phyloP scores from a whole-genome alignment of 306 rosid species.

The Crataegus laevigata region DNA sequence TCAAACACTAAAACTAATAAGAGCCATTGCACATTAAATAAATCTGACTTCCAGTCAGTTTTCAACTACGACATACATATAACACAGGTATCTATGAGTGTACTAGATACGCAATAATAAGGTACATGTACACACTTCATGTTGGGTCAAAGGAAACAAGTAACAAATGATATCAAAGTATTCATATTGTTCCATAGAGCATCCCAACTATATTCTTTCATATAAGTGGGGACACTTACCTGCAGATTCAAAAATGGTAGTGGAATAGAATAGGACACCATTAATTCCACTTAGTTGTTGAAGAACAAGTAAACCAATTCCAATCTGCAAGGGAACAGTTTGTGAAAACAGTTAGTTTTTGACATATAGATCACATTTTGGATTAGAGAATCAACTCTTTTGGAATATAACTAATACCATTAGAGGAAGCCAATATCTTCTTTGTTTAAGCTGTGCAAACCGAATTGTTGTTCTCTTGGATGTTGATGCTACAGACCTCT shows the following conservation, averaged over 20 bases:
- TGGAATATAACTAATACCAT: conserved; percentile 41
- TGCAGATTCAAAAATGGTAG: conserved; percentile 67
- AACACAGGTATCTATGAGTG: background rate
- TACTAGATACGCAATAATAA: background rate
- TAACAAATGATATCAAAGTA: background rate
- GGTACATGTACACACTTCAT: background rate
- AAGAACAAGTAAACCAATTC: conserved; percentile 82
- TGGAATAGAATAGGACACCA: conserved; percentile 81
- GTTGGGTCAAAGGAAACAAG: background rate
- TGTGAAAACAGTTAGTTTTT: conserved; percentile 17
- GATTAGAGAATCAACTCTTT: conserved; percentile 19
- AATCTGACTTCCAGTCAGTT: background rate
- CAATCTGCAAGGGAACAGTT: conserved; percentile 56
- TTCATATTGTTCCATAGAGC: background rate
- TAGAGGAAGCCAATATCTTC: conserved; percentile 87
- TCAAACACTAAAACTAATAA: conserved; percentile 15
- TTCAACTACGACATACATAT: background rate
- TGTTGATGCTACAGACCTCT: conserved; percentile 72
- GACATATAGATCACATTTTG: conserved; percentile 7
- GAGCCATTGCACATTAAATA: conserved; percentile 4
- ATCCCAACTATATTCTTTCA: background rate
- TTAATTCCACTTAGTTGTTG: conserved; percentile 93
- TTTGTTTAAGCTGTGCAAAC: conserved; percentile 67
- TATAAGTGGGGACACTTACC: conserved; percentile 24
- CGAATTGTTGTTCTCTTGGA: conserved; percentile 59